phyloP scores from a whole-genome alignment of 768 basidiomycete genomes.

The Kwoniella heveanensis region DNA sequence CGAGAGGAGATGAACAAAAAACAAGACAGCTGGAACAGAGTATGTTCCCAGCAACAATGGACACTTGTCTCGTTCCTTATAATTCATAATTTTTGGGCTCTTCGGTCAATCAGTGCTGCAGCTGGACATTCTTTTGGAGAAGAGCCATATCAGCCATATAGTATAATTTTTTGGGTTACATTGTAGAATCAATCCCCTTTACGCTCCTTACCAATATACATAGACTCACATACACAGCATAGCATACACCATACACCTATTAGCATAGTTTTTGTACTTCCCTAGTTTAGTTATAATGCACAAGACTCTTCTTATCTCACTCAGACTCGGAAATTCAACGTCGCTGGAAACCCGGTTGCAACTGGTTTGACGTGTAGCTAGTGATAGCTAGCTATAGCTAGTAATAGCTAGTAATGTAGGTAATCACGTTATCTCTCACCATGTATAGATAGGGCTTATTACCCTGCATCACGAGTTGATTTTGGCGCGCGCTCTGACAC shows the following conservation, averaged over 20 bases:
- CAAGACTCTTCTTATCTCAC: neutral
- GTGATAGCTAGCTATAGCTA: no score
- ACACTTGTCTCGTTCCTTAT: no score
- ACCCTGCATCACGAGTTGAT: neutral
- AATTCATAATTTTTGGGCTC: conserved; percentile 3
- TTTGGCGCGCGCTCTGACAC: neutral
- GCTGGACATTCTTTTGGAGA: neutral
- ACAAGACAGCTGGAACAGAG: no score
- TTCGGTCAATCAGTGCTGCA: neutral
- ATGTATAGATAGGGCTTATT: neutral
- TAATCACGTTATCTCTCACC: conserved; percentile 1
- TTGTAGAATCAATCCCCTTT: neutral
- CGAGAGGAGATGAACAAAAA: conserved; percentile 5
- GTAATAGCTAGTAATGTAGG: neutral
- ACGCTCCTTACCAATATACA: neutral
- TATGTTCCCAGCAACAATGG: no score
- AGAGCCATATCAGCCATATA: neutral
- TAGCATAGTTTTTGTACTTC: neutral
- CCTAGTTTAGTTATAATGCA: neutral
- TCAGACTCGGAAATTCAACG: no score
- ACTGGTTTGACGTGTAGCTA: no score
- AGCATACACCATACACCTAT: neutral
- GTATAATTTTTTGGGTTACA: neutral
- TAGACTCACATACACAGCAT: neutral
- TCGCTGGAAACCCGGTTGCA: no score